Conservation (phyloP, 2,329 filamentous ascomycete genomes). For the Alternaria sp. region DNA sequence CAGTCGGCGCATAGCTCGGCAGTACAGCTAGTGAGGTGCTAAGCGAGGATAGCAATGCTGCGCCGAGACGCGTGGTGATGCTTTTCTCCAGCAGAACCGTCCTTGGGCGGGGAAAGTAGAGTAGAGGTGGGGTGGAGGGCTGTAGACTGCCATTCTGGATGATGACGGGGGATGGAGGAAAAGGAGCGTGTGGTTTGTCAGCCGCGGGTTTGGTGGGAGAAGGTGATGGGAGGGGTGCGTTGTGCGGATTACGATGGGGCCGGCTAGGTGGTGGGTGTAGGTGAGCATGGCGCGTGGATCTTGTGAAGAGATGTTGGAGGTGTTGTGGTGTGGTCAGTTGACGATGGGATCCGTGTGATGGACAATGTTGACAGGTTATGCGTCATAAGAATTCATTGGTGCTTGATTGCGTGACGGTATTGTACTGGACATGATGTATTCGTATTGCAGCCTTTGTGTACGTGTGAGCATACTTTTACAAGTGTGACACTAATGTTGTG, state of each 20-base stretch:
- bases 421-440: neutral
- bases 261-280: slow-evolving; percentile 17
- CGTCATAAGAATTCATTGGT: neutral
- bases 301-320: neutral
- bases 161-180: slow-evolving; percentile 1
- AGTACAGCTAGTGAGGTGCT: neutral
- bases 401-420: neutral
- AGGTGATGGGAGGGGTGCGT: slow-evolving; percentile 7
- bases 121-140: neutral
- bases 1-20: neutral
- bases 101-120: neutral
- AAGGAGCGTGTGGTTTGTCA: slow-evolving; percentile 16
- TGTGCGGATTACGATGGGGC: slow-evolving; percentile 13
- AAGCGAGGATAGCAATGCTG: neutral
- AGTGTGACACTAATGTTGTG: neutral
- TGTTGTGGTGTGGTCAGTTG: too few relatives aligned
- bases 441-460: neutral
- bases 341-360: too few relatives aligned
- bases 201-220: slow-evolving; percentile 9
- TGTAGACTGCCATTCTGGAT: slow-evolving; percentile 9
- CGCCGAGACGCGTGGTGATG: neutral
- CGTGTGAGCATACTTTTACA: neutral
- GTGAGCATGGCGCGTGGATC: slow-evolving; percentile 1
- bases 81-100: neutral
- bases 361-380: neutral